These are phyloP conservation scores for Raffaelea ambrosiae DNA, from an alignment of 2,329 filamentous ascomycete species.

Conservation along the genomic window DNA sequence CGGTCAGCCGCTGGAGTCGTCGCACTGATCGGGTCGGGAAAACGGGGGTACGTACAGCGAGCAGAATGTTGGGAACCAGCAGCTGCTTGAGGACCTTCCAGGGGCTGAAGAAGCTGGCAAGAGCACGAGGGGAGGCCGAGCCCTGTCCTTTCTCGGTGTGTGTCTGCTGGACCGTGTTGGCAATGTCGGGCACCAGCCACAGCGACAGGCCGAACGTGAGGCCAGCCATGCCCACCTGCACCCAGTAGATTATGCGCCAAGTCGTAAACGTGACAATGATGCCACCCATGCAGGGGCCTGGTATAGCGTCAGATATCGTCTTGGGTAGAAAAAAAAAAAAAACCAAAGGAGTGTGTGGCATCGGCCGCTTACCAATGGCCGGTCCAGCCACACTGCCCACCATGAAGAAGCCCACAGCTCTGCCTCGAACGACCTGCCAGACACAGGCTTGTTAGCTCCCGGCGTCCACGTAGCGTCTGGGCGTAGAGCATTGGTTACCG, in stretches of 20 bases:
- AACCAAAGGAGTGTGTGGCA: too few relatives aligned
- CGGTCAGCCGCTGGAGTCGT: too few relatives aligned
- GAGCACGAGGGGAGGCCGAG: neutral
- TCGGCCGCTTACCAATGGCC: constrained; percentile 31
- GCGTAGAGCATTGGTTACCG: too few relatives aligned
- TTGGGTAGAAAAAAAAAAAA: too few relatives aligned
- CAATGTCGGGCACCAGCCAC: constrained; percentile 15
- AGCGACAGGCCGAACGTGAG: constrained; percentile 19
- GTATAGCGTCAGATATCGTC: neutral
- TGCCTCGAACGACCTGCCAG: constrained; percentile 40
- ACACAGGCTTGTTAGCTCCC: too few relatives aligned
- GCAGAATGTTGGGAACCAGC: constrained; percentile 1
- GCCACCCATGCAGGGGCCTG: constrained; percentile 61
- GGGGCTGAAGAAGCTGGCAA: constrained; percentile 5
- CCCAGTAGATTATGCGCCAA: constrained; percentile 49
- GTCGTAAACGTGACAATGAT: constrained; percentile 66
- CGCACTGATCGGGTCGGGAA: too few relatives aligned
- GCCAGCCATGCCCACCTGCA: constrained; percentile 22
- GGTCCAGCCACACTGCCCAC: constrained; percentile 65
- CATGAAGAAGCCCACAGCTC: constrained; percentile 66
- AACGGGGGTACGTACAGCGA: neutral
- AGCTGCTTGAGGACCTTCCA: constrained; percentile 4
- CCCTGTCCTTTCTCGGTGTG: neutral
- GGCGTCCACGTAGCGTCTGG: too few relatives aligned
- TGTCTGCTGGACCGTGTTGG: neutral